These are phyloP conservation scores for Cladosporium austrohemisphaericum DNA, from an alignment of 2,329 filamentous ascomycete genomes.

Conservation along the genomic window DNA sequence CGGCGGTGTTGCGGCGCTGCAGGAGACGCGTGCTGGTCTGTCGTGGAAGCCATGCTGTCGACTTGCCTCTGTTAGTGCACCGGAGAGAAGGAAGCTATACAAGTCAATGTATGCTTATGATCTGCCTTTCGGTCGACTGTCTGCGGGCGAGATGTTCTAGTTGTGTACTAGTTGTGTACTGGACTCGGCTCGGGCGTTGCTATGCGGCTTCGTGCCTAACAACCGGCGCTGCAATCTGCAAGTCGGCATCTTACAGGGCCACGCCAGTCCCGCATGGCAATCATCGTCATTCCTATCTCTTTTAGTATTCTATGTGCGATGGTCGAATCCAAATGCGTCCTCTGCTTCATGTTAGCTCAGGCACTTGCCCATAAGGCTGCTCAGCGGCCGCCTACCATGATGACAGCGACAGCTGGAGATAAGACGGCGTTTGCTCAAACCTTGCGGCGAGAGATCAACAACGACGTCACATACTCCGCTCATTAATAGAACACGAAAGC, in stretches of 20 bases:
- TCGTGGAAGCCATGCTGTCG: slow-evolving; percentile 5
- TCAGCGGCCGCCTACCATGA: not conserved
- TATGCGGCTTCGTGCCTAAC: too few relatives aligned
- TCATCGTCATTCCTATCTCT: not conserved
- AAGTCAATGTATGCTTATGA: slow-evolving; percentile 14
- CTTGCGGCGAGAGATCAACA: not conserved
- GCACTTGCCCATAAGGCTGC: not conserved
- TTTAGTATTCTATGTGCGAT: not conserved
- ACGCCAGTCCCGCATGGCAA: not conserved
- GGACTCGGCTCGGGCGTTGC: too few relatives aligned
- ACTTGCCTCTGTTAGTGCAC: not conserved
- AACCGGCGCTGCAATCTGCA: not conserved
- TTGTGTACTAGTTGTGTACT: not conserved
- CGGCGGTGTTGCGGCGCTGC: slow-evolving; percentile 26
- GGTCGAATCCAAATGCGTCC: not conserved
- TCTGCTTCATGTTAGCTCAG: not conserved
- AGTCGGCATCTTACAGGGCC: too few relatives aligned
- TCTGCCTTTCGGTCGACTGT: not conserved
- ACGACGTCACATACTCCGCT: not conserved
- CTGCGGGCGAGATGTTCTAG: not conserved
- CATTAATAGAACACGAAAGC: not conserved
- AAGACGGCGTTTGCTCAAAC: slow-evolving; percentile 1
- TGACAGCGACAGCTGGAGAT: slow-evolving; percentile 2
- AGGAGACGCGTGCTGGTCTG: not conserved
- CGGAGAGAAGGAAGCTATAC: slow-evolving; percentile 4